These are phyloP conservation scores for Trichoderma brevicompactum DNA, from an alignment of 2,329 filamentous ascomycete genomes.

Conservation along the genomic window DNA sequence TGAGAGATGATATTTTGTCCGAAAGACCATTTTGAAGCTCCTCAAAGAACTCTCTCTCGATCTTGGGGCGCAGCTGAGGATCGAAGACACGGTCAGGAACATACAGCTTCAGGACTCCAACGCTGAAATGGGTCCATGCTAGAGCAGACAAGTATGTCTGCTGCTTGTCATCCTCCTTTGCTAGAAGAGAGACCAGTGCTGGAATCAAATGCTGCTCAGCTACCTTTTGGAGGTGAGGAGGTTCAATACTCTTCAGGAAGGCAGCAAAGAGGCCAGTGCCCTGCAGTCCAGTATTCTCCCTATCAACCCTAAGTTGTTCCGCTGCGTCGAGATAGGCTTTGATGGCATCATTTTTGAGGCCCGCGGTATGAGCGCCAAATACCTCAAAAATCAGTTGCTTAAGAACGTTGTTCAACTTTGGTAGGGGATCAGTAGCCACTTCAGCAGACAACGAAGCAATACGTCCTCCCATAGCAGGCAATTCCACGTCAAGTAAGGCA, in stretches of 20 bases:
- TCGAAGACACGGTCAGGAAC: slow-evolving; percentile 88
- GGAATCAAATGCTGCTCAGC: slow-evolving; percentile 51
- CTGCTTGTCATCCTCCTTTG: slow-evolving; percentile 31
- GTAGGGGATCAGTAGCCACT: slow-evolving; percentile 55
- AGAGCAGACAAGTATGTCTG: slow-evolving; percentile 48
- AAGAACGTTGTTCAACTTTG: slow-evolving; percentile 54
- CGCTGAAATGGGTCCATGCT: slow-evolving; percentile 76
- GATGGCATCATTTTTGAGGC: slow-evolving; percentile 38
- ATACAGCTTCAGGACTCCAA: slow-evolving; percentile 77
- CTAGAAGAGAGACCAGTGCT: slow-evolving; percentile 49
- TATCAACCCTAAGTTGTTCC: slow-evolving; percentile 28
- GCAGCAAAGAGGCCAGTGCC: slow-evolving; percentile 32
- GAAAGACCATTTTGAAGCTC: slow-evolving; percentile 61
- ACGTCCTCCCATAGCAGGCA: slow-evolving; percentile 63
- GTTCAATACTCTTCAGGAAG: slow-evolving; percentile 37
- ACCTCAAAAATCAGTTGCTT: slow-evolving; percentile 51
- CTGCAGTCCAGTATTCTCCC: slow-evolving; percentile 6
- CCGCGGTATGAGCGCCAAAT: slow-evolving; percentile 46
- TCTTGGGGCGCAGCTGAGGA: slow-evolving; percentile 67
- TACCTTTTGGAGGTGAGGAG: slow-evolving; percentile 45
- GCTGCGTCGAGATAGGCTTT: slow-evolving; percentile 37
- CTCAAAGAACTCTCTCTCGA: slow-evolving; percentile 65
- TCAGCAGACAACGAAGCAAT: slow-evolving; percentile 55
- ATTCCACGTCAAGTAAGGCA: slow-evolving; percentile 66
- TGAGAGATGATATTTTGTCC: slow-evolving; percentile 62